Evolutionary conservation across 2,329 filamentous ascomycete species (phyloP).

Genomic region (Aspergillus pseudoterreus): DNA sequence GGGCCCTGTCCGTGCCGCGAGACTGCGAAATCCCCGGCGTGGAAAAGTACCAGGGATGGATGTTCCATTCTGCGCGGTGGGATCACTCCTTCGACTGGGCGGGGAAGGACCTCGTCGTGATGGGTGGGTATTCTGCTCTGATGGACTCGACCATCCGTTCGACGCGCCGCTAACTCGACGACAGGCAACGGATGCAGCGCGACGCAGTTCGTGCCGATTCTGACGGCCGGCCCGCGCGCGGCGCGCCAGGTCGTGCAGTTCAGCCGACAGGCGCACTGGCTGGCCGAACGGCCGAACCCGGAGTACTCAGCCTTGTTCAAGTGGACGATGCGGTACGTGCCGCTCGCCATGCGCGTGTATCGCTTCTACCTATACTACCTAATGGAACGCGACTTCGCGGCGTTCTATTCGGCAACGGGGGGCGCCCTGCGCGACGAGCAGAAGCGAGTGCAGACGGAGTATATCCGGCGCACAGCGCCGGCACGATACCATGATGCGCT

Average conservation of each 20-base stretch:
- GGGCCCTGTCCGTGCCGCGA: constrained; percentile 24
- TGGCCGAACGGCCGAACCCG: constrained; percentile 44
- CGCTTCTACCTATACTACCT: constrained; percentile 41
- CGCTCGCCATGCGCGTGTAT: constrained; percentile 44
- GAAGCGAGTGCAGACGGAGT: constrained; percentile 38
- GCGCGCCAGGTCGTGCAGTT: constrained; percentile 46
- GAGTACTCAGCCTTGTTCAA: constrained; percentile 41
- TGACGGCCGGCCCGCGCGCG: constrained; percentile 33
- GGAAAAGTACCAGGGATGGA: constrained; percentile 30
- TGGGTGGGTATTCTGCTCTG: constrained; percentile 25
- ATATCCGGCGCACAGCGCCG: constrained; percentile 44
- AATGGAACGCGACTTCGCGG: constrained; percentile 44
- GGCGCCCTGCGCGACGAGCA: constrained; percentile 32
- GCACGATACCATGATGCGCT: constrained; percentile 43
- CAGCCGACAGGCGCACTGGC: constrained; percentile 49
- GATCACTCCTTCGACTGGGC: constrained; percentile 37
- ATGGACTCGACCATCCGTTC: not conserved
- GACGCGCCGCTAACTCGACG: not conserved
- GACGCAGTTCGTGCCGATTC: constrained; percentile 47
- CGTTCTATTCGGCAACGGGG: constrained; percentile 30
- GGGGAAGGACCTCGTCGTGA: constrained; percentile 36
- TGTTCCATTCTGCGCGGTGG: constrained; percentile 43
- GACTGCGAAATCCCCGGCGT: constrained; percentile 26
- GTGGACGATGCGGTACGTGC: constrained; percentile 44
- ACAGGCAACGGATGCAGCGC: constrained; percentile 47